phyloP scores from a whole-genome alignment of 257 asterid genomes.

The Hygrophila difformis region DNA sequence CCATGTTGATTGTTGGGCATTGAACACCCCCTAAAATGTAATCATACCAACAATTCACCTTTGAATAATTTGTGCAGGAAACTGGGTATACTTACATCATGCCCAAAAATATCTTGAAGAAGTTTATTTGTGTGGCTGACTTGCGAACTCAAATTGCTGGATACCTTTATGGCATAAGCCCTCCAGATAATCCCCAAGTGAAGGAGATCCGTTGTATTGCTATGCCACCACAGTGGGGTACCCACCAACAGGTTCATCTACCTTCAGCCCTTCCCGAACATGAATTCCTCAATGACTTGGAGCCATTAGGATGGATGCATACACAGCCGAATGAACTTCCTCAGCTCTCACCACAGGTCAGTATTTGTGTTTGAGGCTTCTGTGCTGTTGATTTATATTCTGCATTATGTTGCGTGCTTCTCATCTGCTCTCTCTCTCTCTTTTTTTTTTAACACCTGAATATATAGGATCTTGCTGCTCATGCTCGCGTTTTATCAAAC shows the following conservation, averaged over 20 bases:
- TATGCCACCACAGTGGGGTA: conserved; percentile 98
- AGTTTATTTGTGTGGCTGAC: conserved; percentile 94
- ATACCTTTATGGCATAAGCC: conserved; percentile 86
- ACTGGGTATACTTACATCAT: conserved; percentile 95
- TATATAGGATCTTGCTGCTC: conserved; percentile 69
- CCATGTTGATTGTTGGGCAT: no score
- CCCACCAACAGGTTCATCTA: conserved; percentile 91
- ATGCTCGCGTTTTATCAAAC: conserved; percentile 69
- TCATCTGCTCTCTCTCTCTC: neutral
- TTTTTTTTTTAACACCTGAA: neutral
- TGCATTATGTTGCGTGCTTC: neutral
- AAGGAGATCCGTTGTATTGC: conserved; percentile 97
- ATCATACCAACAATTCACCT: conserved; percentile 4
- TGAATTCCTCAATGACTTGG: conserved; percentile 80
- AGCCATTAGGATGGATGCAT: conserved; percentile 99
- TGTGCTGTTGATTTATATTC: neutral
- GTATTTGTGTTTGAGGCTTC: no score
- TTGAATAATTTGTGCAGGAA: conserved; percentile 54
- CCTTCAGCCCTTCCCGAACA: conserved; percentile 92
- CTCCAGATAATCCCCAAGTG: conserved; percentile 99
- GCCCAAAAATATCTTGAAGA: conserved; percentile 96
- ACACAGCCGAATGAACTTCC: conserved; percentile 98
- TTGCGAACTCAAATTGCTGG: conserved; percentile 93
- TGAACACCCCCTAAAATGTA: neutral
- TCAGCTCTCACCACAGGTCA: conserved; percentile 91